These are phyloP conservation scores for Candida chilensis DNA, from an alignment of 805 yeast genomes.

Conservation along the genomic window DNA sequence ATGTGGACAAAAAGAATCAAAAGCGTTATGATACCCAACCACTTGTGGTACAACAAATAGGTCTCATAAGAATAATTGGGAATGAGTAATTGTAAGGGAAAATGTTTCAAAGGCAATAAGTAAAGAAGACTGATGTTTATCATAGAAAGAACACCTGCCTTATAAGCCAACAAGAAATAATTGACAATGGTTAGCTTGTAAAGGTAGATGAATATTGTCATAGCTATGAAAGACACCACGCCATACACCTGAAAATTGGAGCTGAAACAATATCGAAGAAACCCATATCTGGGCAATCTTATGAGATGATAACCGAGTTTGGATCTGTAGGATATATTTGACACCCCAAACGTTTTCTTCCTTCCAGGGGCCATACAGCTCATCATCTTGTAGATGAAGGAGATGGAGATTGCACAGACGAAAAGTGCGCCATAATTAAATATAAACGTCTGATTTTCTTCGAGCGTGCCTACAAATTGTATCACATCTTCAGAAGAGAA, in stretches of 20 bases:
- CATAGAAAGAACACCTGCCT: not conserved
- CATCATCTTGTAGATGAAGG: not conserved
- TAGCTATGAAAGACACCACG: not conserved
- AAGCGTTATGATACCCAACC: not conserved
- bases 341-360: too few species aligned
- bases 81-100: not conserved
- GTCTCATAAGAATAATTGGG: slow-evolving; percentile 1
- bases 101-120: not conserved
- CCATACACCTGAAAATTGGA: not conserved
- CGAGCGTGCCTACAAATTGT: not conserved
- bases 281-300: not conserved
- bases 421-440: not conserved
- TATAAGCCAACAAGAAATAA: not conserved
- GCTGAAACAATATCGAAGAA: not conserved
- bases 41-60: not conserved
- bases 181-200: not conserved
- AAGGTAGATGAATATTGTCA: not conserved
- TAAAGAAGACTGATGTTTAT: not conserved
- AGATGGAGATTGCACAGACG: not conserved
- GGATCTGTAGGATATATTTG: too few species aligned
- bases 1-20: not conserved
- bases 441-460: not conserved
- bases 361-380: too few species aligned
- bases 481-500: not conserved
- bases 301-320: too few species aligned